A percentile compares a stretch with the other conserved stretches of the same genome.
phyloP scores from a whole-genome alignment of 495 filamentous ascomycete genomes.

The Aspergillus asperescens region DNA sequence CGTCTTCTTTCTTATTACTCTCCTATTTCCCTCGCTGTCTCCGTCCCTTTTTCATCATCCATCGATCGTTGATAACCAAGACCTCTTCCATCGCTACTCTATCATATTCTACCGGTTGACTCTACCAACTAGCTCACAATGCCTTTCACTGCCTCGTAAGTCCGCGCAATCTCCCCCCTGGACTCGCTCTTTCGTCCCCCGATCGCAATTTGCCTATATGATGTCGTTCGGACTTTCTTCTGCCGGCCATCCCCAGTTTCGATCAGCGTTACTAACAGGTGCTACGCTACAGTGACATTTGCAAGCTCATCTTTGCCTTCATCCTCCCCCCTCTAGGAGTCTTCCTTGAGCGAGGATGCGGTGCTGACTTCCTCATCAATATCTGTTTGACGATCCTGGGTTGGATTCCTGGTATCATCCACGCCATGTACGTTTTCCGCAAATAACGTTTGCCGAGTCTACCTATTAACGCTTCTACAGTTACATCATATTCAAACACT shows the following conservation, averaged over 20 bases:
- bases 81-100: neutral
- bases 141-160: slow-evolving; percentile 63
- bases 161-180: slow-evolving; percentile 9
- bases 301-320: slow-evolving; percentile 87
- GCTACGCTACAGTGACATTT: slow-evolving; percentile 61
- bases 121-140: slow-evolving; percentile 35
- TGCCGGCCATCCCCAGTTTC: neutral
- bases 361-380: slow-evolving; percentile 80
- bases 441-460: neutral
- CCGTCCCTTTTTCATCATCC: slow-evolving; percentile 3
- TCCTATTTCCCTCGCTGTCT: too few species aligned
- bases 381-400: slow-evolving; percentile 79
- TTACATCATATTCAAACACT: slow-evolving; percentile 56
- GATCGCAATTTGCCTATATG: neutral
- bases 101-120: neutral
- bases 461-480: slow-evolving; percentile 26
- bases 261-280: neutral
- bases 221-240: neutral
- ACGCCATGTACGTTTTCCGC: slow-evolving; percentile 56
- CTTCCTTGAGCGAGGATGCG: slow-evolving; percentile 84
- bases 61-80: neutral
- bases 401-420: slow-evolving; percentile 71
- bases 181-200: neutral
- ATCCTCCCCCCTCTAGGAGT: slow-evolving; percentile 85
- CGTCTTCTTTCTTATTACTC: neutral